Conservation (phyloP, 1,139 yeast species). For the Eremothecium coryli region DNA sequence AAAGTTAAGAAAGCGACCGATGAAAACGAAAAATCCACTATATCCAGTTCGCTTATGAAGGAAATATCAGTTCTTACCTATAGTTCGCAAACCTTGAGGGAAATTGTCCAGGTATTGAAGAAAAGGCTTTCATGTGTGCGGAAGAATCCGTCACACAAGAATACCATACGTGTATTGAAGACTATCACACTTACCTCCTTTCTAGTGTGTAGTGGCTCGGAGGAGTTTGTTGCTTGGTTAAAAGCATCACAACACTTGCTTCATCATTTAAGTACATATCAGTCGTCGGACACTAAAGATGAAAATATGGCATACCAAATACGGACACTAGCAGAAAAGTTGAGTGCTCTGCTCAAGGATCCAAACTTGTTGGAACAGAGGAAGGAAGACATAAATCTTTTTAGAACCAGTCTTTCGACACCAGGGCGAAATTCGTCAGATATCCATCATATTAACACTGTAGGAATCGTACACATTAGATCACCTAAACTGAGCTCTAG, state of each 20-base stretch:
- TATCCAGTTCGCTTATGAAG: conserved; percentile 29
- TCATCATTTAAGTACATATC: conserved; percentile 15
- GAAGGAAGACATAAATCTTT: conserved; percentile 24
- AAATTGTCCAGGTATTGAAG: conserved; percentile 23
- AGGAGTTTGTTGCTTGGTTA: conserved; percentile 27
- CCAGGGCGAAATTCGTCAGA: conserved; percentile 31
- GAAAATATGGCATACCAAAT: conserved; percentile 21
- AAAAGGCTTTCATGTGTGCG: conserved; percentile 22
- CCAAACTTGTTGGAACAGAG: conserved; percentile 22
- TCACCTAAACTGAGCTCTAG: too few relatives aligned
- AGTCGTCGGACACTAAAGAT: conserved; percentile 15
- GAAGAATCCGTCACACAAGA: conserved; percentile 20
- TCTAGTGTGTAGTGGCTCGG: conserved; percentile 27
- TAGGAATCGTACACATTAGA: too few relatives aligned
- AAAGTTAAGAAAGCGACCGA: conserved; percentile 28
- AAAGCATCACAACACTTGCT: conserved; percentile 17
- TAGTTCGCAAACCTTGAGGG: conserved; percentile 26
- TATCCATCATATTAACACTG: conserved; percentile 20
- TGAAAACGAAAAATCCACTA: conserved; percentile 25
- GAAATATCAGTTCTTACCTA: conserved; percentile 30
- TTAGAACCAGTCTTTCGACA: conserved; percentile 28
- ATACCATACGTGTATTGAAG: conserved; percentile 24
- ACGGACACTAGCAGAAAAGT: conserved; percentile 14
- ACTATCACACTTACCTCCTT: conserved; percentile 26
- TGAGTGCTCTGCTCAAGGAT: conserved; percentile 19